Base-by-base conservation (phyloP, 2,329 filamentous ascomycete genomes). In the Neonectria coccinea region DNA sequence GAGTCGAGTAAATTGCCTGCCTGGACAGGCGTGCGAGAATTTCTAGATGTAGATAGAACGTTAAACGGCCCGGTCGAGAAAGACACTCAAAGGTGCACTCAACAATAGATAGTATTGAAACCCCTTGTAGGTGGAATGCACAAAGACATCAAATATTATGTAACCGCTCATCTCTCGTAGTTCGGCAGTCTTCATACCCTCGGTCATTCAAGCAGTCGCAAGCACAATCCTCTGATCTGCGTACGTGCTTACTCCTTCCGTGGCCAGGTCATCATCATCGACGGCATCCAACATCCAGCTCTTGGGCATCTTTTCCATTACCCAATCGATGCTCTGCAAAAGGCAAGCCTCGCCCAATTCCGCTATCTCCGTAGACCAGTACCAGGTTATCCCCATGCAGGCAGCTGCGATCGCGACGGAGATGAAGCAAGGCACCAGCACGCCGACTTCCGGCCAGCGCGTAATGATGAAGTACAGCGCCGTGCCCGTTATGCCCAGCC, bases 381-480 rank as follows among this genome's bases (percentile, higher is more conserved):
- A 50, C 20, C 59, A 72, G 0, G 64, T 16, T 12, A 27, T 22
- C 5, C 45, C 57, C 36, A 66, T 59, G 1, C 73, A 69, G 0
- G 45, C 20, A 0, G 41, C 65, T 0, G 73, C 61, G 2, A 74
- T 1, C 0, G 56, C 54, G 9, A 76, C 33, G 1, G 65, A 59
- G 0, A 74, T 22, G 18, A 76, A 76, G 58, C 74, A 75, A 8
- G 74, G 71, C 2, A 63, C 64, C 25, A 76, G 52, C 11, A 75
- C 72, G 1, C 59, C 62, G 10, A 64, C 61, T 12, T 76, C 72
- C 3, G 72, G 72, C 74, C 74, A 76, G 10, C 71, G 57, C 14
- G 69, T 72, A 31, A 76, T 54, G 56, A 76, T 72, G 33, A 75
- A 76, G 58, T 75, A 76, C 4, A 75, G 20, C 1, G 74, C 71